Evolutionary conservation across 768 basidiomycete genomes (phyloP), one percentile per base, ranked within the genome.

Genomic region (Macrocybe gigantea): DNA sequence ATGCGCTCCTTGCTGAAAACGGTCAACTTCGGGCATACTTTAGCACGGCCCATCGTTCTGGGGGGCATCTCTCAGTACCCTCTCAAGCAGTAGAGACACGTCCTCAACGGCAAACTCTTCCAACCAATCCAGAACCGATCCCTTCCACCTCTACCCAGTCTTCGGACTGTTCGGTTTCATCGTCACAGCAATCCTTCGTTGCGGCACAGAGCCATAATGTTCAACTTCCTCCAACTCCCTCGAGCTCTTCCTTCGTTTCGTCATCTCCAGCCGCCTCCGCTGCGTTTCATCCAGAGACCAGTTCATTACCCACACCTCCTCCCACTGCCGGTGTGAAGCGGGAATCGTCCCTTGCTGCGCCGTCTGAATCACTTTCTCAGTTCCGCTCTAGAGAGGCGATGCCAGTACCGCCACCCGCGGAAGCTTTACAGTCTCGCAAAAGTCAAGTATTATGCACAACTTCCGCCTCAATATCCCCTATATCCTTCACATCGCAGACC

Each of bases 1-100:
- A 45, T n/a, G 39, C 45, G 12, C 56, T 58, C 5, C 41, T 57
- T 9, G 48, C 47, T 15, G 60, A 62, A 49, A 54, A 61, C n/a
- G 36, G 40, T 5, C 42, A 49, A 5, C 53, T 62, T 52, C 52
- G 58, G 7, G 38, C 37, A n/a, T 42, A 48, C 30, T 50, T 51
- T 9, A 32, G 29, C 15, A 44, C 8, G 5, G 5, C 11, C 30
- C 15, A 38, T 33, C 32, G 31, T 33, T 11, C 5, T 5, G 5
- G 6, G 5, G 5, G 10, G 12, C 12, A 44, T 10, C 12, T 33
- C 1, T 5, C 12, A 44, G 31, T 33, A n/a, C 31, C 42, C 15
- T 44, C 42, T 32, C 42, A 44, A 34, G 32, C 42, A 44, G 42
- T 38, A 38, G 36, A 14, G 36, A 14, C 36, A 38, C 3, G 2